These are phyloP conservation scores for Orobanche coerulescens DNA, from an alignment of 257 asterid species.

Conservation along the genomic window DNA sequence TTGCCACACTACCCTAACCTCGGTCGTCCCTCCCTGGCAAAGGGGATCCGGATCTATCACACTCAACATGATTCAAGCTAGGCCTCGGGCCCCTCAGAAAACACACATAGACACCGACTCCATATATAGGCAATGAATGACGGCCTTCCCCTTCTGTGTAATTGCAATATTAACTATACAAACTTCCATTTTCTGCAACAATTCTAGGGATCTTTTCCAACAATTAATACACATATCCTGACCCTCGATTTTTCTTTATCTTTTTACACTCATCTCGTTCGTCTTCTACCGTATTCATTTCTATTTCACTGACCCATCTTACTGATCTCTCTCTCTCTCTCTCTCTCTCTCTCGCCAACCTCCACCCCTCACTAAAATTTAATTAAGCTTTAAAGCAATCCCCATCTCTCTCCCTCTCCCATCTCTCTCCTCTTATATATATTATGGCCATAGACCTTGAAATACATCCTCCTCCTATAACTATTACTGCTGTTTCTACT, in stretches of 20 bases:
- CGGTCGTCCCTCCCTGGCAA: too few species aligned
- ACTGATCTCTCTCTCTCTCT: conserved; percentile 14
- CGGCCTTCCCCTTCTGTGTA: conserved; percentile 35
- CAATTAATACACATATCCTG: conserved; percentile 45
- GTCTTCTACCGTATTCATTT: conserved; percentile 4
- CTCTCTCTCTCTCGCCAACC: conserved; percentile 18
- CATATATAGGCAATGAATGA: conserved; percentile 58
- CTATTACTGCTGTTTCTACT: neutral
- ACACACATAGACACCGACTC: conserved; percentile 30
- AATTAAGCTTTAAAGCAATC: conserved; percentile 53
- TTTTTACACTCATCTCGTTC: too few species aligned
- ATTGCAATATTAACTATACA: conserved; percentile 59
- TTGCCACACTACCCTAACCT: too few species aligned
- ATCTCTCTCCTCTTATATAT: conserved; percentile 33
- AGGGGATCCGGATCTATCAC: too few species aligned
- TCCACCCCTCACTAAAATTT: conserved; percentile 37
- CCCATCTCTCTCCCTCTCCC: conserved; percentile 28
- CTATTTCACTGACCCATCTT: conserved; percentile 4
- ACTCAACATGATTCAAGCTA: too few species aligned
- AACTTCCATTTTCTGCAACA: conserved; percentile 53
- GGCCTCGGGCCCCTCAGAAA: too few species aligned
- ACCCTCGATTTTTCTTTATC: conserved; percentile 28
- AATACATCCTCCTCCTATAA: conserved; percentile 25
- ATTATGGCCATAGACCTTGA: conserved; percentile 25
- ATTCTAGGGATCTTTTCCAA: conserved; percentile 44